phyloP scores from a whole-genome alignment of 768 basidiomycete genomes.

The Phylloporus sp. region DNA sequence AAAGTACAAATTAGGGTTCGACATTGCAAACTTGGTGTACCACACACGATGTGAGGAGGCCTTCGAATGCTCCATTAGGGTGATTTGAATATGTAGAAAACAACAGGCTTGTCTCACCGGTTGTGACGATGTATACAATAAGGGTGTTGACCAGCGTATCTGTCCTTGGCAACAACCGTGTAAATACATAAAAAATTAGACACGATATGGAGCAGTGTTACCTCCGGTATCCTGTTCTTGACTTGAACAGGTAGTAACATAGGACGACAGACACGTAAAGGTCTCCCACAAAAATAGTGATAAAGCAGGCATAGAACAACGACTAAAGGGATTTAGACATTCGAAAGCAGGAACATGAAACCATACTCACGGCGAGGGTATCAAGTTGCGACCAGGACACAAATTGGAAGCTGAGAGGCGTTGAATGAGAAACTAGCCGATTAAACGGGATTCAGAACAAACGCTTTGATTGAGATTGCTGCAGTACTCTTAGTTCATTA shows the following conservation, averaged over 20 bases:
- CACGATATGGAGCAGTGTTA: slow-evolving; percentile 12
- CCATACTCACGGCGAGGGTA: not conserved
- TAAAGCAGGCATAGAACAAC: slow-evolving; percentile 52
- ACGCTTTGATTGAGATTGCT: not conserved
- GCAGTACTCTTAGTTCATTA: not conserved
- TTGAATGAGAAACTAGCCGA: not conserved
- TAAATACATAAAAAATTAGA: not conserved
- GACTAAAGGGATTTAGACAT: slow-evolving; percentile 30
- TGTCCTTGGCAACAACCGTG: slow-evolving; percentile 34
- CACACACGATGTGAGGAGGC: slow-evolving; percentile 39
- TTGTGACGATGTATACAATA: slow-evolving; percentile 52
- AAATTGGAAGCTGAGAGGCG: not conserved
- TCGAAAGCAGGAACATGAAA: not conserved
- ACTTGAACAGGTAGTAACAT: slow-evolving; percentile 44
- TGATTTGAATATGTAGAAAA: slow-evolving; percentile 14
- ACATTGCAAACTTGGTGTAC: not conserved
- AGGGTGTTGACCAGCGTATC: slow-evolving; percentile 47
- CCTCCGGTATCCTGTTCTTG: slow-evolving; percentile 51
- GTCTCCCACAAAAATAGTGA: slow-evolving; percentile 47
- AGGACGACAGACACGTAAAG: slow-evolving; percentile 47
- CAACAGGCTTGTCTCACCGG: slow-evolving; percentile 34
- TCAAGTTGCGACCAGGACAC: not conserved
- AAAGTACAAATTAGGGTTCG: not conserved
- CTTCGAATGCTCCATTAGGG: slow-evolving; percentile 24
- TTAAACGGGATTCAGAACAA: not conserved